Evolutionary conservation across 2,329 filamentous ascomycete species (phyloP), one percentile per base, ranked within the genome.

Genomic region (Aureobasidium sp.): DNA sequence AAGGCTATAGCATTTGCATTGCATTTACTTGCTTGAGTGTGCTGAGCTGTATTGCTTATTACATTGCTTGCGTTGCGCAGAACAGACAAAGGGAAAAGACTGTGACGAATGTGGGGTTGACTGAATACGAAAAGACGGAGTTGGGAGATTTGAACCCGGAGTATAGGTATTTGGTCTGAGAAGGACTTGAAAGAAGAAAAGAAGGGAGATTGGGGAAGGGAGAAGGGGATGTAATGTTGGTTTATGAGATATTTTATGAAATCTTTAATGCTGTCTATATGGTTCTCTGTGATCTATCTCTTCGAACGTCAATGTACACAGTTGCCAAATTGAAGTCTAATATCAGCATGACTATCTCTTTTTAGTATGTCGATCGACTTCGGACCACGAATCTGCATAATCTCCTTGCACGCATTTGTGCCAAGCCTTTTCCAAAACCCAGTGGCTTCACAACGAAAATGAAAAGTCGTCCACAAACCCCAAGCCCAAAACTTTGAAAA

Each of bases 1-100:
- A 81, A 0, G 92, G 91, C 0, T 95, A 94, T 74, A 82, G 81
- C 60, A 91, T 96, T 65, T 88, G 85, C 70, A 80, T 96, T 5
- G 84, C 80, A 0, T 96, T 96, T 69, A 82, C 87, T 9, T 82
- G 84, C 56, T 71, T 96, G 34, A 87, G 86, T 59, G 84, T 83
- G 17, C 67, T 87, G 3, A 79, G 83, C 12, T 88, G 85, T 67
- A 71, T 77, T 17, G 61, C 80, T 0, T 93, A 93, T 70, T 83
- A 81, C 1, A 65, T 80, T 4, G 80, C 80, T 1, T 85, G 88
- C 63, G 75, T 74, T 66, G 71, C 73, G 64, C 81, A 86, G 72
- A 93, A 93, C 71, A 78, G 77, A 67, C 78, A 78, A 69, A 79
- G 87, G 62, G 79, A 84, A 20, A 81, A 72, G 71, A 69, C 70